Conservation (phyloP, 305 asterid species). For the Ilex paraguariensis region DNA sequence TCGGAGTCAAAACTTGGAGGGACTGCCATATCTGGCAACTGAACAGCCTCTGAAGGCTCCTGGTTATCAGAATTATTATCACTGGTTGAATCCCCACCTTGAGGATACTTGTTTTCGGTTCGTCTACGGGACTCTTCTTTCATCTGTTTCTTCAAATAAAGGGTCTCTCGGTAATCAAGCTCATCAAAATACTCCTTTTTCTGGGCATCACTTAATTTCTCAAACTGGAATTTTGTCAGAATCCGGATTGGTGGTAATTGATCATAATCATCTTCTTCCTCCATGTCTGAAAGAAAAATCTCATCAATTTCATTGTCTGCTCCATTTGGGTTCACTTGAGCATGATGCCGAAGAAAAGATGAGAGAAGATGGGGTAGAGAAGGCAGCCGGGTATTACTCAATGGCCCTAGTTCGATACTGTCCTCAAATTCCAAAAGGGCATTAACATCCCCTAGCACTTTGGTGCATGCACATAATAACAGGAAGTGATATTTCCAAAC, state of each 20-base stretch:
- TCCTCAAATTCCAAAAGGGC: slow-evolving; percentile 57
- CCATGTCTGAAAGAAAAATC: slow-evolving; percentile 38
- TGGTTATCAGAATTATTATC: slow-evolving; percentile 35
- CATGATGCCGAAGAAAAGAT: slow-evolving; percentile 77
- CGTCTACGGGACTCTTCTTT: slow-evolving; percentile 50
- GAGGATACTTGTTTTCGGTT: slow-evolving; percentile 30
- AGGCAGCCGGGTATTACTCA: slow-evolving; percentile 49
- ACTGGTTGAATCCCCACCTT: slow-evolving; percentile 12
- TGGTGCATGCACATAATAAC: slow-evolving; percentile 74
- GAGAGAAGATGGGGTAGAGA: slow-evolving; percentile 91
- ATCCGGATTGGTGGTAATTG: slow-evolving; percentile 85
- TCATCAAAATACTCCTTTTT: slow-evolving; percentile 86
- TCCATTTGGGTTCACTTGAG: slow-evolving; percentile 38
- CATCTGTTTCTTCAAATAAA: slow-evolving; percentile 81
- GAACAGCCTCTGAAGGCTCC: slow-evolving; percentile 56
- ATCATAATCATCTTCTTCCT: slow-evolving; percentile 80
- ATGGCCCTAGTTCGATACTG: slow-evolving; percentile 63
- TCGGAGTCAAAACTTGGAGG: slow-evolving; percentile 89
- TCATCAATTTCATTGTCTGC: slow-evolving; percentile 35
- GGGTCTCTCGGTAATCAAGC: slow-evolving; percentile 90
- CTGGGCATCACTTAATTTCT: slow-evolving; percentile 59
- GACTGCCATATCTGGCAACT: slow-evolving; percentile 82
- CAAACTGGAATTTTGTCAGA: slow-evolving; percentile 71
- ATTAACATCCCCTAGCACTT: slow-evolving; percentile 82
- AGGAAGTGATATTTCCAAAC: slow-evolving; percentile 74